Conservation (phyloP, 2,329 filamentous ascomycete species). For the Chaetomiaceae sp. region DNA sequence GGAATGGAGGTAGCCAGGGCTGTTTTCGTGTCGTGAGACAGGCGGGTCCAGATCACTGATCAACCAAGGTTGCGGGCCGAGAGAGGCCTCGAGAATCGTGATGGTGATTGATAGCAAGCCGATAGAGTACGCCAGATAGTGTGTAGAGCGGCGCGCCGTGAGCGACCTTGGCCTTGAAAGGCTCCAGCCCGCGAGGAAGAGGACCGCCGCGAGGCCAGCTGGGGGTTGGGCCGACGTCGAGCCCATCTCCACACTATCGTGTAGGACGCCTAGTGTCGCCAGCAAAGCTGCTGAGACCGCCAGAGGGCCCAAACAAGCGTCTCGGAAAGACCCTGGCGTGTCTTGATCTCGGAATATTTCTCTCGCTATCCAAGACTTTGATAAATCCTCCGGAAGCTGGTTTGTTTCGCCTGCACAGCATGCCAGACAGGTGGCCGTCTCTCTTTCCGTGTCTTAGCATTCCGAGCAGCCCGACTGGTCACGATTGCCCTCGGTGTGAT, state of each 20-base stretch:
- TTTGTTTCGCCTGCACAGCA: constrained; percentile 8
- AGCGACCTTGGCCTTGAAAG: no score
- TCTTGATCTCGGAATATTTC: not conserved
- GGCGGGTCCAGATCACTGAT: constrained; percentile 3
- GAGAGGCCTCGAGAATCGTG: not conserved
- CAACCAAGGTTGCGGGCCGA: not conserved
- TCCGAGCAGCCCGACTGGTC: constrained; percentile 3
- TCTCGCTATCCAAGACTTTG: not conserved
- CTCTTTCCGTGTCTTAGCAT: constrained; percentile 2
- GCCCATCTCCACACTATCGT: no score
- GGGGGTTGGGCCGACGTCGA: no score
- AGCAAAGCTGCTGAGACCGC: not conserved
- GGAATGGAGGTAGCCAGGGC: not conserved
- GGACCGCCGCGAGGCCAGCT: no score
- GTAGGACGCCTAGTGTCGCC: no score
- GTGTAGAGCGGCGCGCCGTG: no score
- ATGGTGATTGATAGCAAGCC: no score
- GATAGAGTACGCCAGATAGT: no score
- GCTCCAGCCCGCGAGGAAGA: no score
- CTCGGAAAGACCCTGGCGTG: not conserved
- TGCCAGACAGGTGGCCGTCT: constrained; percentile 2
- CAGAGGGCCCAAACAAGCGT: not conserved
- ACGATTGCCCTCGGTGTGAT: no score
- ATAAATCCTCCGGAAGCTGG: not conserved
- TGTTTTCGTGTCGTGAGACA: constrained; percentile 13